phyloP scores from a whole-genome alignment of 2,329 filamentous ascomycete genomes.

The Nannizzia gypsea region DNA sequence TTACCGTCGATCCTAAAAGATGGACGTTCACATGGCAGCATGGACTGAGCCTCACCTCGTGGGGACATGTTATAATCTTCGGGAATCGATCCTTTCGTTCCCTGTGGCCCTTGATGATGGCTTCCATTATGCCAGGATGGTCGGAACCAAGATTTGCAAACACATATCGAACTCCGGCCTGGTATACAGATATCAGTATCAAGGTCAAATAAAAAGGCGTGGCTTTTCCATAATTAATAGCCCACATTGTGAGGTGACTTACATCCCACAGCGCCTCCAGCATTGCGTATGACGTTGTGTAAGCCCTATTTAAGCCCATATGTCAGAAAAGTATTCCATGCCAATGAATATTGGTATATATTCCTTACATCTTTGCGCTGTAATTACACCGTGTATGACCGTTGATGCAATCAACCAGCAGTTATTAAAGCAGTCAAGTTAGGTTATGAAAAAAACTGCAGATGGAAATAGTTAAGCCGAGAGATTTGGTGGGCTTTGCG shows the following conservation, averaged over 20 bases:
- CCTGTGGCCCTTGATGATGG: conserved; percentile 63
- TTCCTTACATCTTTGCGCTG: neutral
- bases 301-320: conserved; percentile 20
- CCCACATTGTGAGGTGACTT: conserved; percentile 33
- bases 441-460: too few species aligned
- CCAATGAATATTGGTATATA: neutral
- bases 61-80: conserved; percentile 65
- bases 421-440: too few species aligned
- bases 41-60: conserved; percentile 46
- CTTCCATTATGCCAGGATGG: conserved; percentile 66
- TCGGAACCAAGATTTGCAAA: conserved; percentile 46
- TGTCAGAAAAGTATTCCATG: neutral
- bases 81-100: conserved; percentile 56
- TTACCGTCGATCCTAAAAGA: neutral
- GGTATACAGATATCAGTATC: neutral
- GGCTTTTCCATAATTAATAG: neutral
- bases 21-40: neutral
- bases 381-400: too few species aligned
- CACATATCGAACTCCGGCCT: conserved; percentile 41
- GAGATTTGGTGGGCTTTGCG: too few species aligned
- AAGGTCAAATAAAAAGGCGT: neutral
- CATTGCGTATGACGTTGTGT: conserved; percentile 70
- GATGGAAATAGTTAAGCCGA: too few species aligned
- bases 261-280: conserved; percentile 70
- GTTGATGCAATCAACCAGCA: too few species aligned